Base-by-base conservation (phyloP, 2,329 filamentous ascomycete species). In the Diplodia seriata region DNA sequence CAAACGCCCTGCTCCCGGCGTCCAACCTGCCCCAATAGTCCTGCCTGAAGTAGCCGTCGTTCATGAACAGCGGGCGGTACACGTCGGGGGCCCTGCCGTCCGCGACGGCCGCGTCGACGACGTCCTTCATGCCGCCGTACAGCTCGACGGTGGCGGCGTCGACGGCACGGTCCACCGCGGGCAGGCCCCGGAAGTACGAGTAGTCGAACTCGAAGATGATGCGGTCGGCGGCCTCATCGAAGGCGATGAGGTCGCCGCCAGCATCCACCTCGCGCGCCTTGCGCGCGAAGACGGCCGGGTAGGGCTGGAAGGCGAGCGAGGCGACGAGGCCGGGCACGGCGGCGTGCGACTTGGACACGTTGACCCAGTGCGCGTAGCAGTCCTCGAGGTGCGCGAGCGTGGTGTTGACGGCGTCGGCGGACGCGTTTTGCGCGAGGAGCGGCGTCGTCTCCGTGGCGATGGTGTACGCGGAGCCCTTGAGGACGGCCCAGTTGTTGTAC, bases 141-240 rank as follows among this genome's bases (percentile, higher is more conserved):
- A 81, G 75, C 12, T 74, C 71, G 64, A 80, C 75, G 51, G 76
- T 78, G 1, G 78, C 79, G 7, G 76, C 70, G 26, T 82, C 81
- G 66, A 83, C 80, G 51, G 68, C 76, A 31, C 67, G 69, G 61
- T 78, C 74, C 6, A 49, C 80, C 75, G 14, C 76, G 72, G n/a
- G 77, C 67, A 29, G 40, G 40, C 51, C 51, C 12, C 12, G 8
- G 0, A 70, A 69, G 67, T 82, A 82, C 12, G 78, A 80, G 67
- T 81, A 82, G 69, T 83, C 79, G 31, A 83, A 74, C 70, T 84
- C 81, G 51, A 84, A 74, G 67, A 83, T 78, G 55, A 84, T 79
- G 57, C 81, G 79, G 69, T 82, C 77, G 7, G 77, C 75, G 31
- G 76, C 74, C 2, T 75, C 76, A 51, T 81, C 78, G 18, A 81